Base-by-base conservation (phyloP, 495 filamentous ascomycete species). In the Hypoxylon fuscum region DNA sequence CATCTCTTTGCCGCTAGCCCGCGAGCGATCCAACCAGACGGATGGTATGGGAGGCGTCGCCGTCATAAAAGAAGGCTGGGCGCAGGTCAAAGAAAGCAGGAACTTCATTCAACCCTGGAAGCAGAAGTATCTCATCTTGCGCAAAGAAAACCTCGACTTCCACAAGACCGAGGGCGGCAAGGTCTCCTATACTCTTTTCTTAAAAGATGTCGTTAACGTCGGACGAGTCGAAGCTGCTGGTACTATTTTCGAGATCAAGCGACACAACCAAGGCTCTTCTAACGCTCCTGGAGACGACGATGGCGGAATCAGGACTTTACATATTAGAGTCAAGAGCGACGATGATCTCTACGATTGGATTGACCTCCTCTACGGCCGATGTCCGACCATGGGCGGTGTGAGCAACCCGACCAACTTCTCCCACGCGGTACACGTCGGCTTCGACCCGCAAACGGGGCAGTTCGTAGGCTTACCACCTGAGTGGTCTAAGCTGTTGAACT, bases 341-440 rank as follows among this genome's bases (percentile, higher is more conserved):
- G 93, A 96, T 64, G 95, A 98, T 62, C 86, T 97, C 31, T 98
- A 98, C 71, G 92, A 96, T 48, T 98, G 95, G 95, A 96, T 97
- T 55, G 95, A 98, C 72, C 90, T 90, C 72, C 95, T 98, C 61
- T 97, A 97, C 71, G 91, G 92, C 56, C 88, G 95, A 58, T 97
- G 93, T 71, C 95, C 95, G 1, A 94, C 92, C 43, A 96, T 97
- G 92, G 93, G 95, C 42, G 95, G 95, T 56, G 96, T 98, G 7
- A 97, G 93, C 77, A 97, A 97, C 73, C 95, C 95, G 2, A 97
- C 96, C 50, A 96, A 97, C 74, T 98, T 98, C 75, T 90, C 88
- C 17, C 95, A 98, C 73, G 88, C 92, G 14, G 92, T 98, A 27
- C 95, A 98, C 72, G 95, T 98, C 64, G 96, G 94, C 37, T 98